Evolutionary conservation across 1,284 basidiomycete genomes (phyloP).

Genomic region (Rhodotorula sp.): DNA sequence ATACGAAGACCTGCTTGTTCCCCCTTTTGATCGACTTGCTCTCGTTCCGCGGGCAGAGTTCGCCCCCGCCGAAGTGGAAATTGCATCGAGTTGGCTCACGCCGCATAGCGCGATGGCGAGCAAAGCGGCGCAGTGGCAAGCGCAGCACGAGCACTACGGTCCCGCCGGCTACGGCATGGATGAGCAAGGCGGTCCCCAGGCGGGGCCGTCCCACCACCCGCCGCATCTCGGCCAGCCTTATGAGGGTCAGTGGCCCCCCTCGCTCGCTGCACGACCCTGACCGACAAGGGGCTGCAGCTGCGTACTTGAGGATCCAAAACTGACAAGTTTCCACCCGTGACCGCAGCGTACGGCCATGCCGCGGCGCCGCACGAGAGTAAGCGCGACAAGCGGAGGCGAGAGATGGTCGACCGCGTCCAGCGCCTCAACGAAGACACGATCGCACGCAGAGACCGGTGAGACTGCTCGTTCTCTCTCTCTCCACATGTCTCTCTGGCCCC

Average conservation of each 20-base stretch:
- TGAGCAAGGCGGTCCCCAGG: not conserved
- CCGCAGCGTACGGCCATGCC: not conserved
- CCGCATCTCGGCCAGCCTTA: conserved; percentile 3
- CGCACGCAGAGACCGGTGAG: conserved; percentile 54
- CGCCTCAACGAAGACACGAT: conserved; percentile 54
- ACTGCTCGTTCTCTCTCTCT: not conserved
- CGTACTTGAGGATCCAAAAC: not conserved
- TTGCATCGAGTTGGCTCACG: not conserved
- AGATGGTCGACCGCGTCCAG: conserved; percentile 56
- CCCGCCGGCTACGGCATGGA: not conserved
- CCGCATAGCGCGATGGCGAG: not conserved
- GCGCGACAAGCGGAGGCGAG: conserved; percentile 55
- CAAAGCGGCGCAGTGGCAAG: not conserved
- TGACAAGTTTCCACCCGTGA: not conserved
- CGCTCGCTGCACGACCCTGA: not conserved
- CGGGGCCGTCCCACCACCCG: conserved; percentile 1
- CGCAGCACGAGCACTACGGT: not conserved
- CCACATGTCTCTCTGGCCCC: too few relatives aligned
- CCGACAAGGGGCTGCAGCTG: too few relatives aligned
- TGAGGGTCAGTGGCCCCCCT: not conserved
- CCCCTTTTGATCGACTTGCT: not conserved
- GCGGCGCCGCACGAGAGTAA: conserved; percentile 46
- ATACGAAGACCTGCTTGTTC: not conserved
- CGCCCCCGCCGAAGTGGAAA: not conserved
- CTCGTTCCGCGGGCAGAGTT: too few relatives aligned